A percentile compares a stretch with the other conserved stretches of the same genome.
Evolutionary conservation across 2,329 filamentous ascomycete genomes (phyloP).

Genomic region (Xylariaceae sp.): DNA sequence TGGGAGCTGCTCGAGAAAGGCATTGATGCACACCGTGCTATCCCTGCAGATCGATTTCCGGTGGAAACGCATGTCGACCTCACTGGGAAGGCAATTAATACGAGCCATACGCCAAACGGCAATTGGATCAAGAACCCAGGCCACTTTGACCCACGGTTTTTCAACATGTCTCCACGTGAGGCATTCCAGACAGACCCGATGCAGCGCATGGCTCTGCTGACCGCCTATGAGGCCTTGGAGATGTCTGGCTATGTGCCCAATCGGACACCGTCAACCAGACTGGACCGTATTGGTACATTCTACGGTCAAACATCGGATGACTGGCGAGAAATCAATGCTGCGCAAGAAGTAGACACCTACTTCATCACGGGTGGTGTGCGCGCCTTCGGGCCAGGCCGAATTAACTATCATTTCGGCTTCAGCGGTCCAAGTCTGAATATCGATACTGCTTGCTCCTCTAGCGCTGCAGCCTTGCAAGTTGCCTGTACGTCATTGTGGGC

Average conservation of each 20-base stretch:
- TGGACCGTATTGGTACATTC: slow-evolving; percentile 63
- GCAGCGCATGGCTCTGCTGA: slow-evolving; percentile 71
- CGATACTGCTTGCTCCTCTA: slow-evolving; percentile 39
- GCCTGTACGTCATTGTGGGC: slow-evolving; percentile 68
- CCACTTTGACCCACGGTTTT: slow-evolving; percentile 77
- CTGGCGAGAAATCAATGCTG: slow-evolving; percentile 71
- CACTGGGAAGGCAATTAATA: slow-evolving; percentile 70
- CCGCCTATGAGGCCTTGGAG: slow-evolving; percentile 77
- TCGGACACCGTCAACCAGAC: slow-evolving; percentile 65
- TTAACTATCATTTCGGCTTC: slow-evolving; percentile 42
- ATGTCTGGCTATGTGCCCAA: slow-evolving; percentile 75
- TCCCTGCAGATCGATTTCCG: slow-evolving; percentile 70
- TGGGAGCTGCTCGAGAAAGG: slow-evolving; percentile 74
- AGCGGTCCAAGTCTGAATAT: slow-evolving; percentile 36
- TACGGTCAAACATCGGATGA: slow-evolving; percentile 76
- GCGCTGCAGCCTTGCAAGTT: slow-evolving; percentile 35
- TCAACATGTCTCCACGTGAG: slow-evolving; percentile 82
- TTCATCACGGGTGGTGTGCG: slow-evolving; percentile 48
- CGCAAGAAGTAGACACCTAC: slow-evolving; percentile 60
- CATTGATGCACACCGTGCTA: slow-evolving; percentile 65
- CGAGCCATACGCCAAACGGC: slow-evolving; percentile 70
- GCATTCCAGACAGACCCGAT: slow-evolving; percentile 78
- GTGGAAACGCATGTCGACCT: slow-evolving; percentile 67
- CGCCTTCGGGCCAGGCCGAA: slow-evolving; percentile 49
- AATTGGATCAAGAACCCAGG: slow-evolving; percentile 73